Evolutionary conservation across 768 basidiomycete genomes (phyloP), one percentile per base, ranked within the genome.

Genomic region (Boletus reticulatus): DNA sequence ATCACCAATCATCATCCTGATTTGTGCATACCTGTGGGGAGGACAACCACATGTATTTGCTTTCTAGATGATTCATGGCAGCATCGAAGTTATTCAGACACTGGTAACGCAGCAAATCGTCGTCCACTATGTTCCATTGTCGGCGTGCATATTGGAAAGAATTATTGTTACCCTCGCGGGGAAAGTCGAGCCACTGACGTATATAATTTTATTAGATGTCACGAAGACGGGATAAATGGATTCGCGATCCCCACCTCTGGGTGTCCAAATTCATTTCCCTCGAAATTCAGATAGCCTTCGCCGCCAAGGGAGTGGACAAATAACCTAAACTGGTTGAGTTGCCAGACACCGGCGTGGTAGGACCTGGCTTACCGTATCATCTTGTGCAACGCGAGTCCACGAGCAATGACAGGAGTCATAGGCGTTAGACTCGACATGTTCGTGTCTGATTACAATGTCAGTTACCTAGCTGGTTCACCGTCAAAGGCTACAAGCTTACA

Each of bases 181-280:
- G 97, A 75, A 99, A 99, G 73, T 99, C 97, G 64, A 99, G 92
- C 97, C 97, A 99, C 86, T 93, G 47, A 52, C n/a, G 43, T 5
- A 24, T 41, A 22, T 22, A 22, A 22, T 22, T 22, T 22, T 22
- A 22, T 22, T 22, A 20, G 7, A 48, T 20, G 34, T 59, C 32
- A 43, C 24, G 43, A 42, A 27, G 44, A 27, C 1, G 17, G 29
- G 14, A 39, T 43, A 4, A 39, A 44, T 19, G 19, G 24, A 17
- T 48, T 44, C 34, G 27, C 3, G 20, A 45, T 20, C 68, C 76
- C 44, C 58, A 88, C 93, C 77, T 99, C 96, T 12, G 96, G 96
- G 71, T 99, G 96, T 42, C 96, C 96, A 67, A 99, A 99, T 68
- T 99, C 96, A 60, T 98, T 98, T 32, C 93, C 94, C 72, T 96